Evolutionary conservation across 495 filamentous ascomycete genomes (phyloP).

Genomic region (Tuber aestivum): DNA sequence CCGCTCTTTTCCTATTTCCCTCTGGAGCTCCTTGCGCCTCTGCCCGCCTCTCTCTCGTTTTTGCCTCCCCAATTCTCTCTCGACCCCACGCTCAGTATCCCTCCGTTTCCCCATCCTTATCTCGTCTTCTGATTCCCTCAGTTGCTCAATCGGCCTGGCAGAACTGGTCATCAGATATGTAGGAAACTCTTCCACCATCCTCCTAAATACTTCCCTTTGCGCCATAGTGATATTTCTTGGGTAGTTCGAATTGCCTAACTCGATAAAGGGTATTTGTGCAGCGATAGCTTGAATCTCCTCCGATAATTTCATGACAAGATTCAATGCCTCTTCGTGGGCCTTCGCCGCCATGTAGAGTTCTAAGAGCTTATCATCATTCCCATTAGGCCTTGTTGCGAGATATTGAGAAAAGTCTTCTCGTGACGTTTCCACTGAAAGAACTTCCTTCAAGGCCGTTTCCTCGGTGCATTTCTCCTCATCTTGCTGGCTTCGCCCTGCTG

Average conservation of each 20-base stretch:
- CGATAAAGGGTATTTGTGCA: not conserved
- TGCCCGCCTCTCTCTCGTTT: not conserved
- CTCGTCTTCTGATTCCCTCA: not conserved
- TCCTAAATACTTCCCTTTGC: not conserved
- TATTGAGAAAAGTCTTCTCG: slow-evolving; percentile 2
- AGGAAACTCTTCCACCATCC: slow-evolving; percentile 2
- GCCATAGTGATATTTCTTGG: not conserved
- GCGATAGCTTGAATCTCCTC: not conserved
- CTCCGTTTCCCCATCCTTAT: not conserved
- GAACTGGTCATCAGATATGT: not conserved
- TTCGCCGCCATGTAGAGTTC: not conserved
- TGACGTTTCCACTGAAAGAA: not conserved
- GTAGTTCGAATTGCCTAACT: not conserved
- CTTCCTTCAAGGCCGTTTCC: not conserved
- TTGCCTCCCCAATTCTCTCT: not conserved
- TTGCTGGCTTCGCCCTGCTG: not conserved
- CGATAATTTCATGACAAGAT: slow-evolving; percentile 1
- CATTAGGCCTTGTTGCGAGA: not conserved
- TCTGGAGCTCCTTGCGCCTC: not conserved
- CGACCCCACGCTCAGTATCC: not conserved
- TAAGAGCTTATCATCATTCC: not conserved
- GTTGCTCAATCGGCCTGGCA: not conserved
- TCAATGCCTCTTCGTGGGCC: not conserved
- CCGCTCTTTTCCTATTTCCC: not conserved
- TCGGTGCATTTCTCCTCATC: not conserved